Evolutionary conservation across 164 flowering plant species (phyloP).

Genomic region (Macadamia integrifolia): DNA sequence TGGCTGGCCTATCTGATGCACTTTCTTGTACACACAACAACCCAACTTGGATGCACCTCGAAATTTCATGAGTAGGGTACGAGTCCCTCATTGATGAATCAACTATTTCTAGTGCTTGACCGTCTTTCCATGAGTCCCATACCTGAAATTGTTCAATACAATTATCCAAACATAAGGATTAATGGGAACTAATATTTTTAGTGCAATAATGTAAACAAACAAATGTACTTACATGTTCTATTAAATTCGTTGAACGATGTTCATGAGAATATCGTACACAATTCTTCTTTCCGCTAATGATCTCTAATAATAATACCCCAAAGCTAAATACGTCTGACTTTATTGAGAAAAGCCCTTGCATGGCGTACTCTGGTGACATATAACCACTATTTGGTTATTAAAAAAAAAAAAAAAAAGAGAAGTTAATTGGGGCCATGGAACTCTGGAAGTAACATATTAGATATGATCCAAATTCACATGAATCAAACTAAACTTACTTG

Average conservation of each 20-base stretch:
- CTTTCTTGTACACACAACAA: conserved; percentile 10
- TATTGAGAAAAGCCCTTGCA: conserved; percentile 8
- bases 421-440: background rate
- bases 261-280: background rate
- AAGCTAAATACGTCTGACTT: background rate
- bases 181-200: too few species aligned
- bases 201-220: too few species aligned
- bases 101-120: background rate
- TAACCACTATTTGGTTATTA: background rate
- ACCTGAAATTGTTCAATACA: conserved; percentile 3
- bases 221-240: conserved; percentile 11
- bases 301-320: background rate
- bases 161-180: background rate
- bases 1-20: conserved; percentile 8
- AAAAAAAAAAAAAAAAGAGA: background rate
- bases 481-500: too few species aligned
- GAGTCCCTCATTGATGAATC: conserved; percentile 4
- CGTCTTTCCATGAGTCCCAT: conserved; percentile 17
- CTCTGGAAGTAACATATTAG: background rate
- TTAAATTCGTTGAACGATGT: background rate
- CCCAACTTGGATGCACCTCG: conserved; percentile 11
- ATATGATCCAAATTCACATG: too few species aligned
- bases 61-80: background rate
- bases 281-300: conserved; percentile 3
- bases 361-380: background rate